A percentile compares a stretch with the other conserved stretches of the same genome.
phyloP scores from a whole-genome alignment of 139 green algal species.

The Picochlorum sp. region DNA sequence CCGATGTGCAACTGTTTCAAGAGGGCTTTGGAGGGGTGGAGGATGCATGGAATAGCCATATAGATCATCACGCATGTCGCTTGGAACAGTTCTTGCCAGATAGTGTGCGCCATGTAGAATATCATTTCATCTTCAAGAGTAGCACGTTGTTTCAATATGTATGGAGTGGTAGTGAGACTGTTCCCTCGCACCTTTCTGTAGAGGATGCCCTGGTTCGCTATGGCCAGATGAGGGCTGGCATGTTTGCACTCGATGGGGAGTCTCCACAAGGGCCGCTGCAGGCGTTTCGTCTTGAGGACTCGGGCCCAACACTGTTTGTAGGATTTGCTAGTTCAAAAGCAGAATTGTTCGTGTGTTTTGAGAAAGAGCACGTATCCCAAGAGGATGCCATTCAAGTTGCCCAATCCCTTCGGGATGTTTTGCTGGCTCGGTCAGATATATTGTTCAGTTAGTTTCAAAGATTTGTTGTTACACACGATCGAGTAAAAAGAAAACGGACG shows the following conservation, averaged over 20 bases:
- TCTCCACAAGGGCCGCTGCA: slow-evolving; percentile 14
- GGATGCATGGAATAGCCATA: too few relatives aligned
- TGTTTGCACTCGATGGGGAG: slow-evolving; percentile 18
- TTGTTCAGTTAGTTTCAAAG: too few relatives aligned
- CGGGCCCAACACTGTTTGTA: slow-evolving; percentile 12
- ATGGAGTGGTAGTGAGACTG: not conserved
- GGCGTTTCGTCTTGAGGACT: slow-evolving; percentile 18
- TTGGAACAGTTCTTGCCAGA: not conserved
- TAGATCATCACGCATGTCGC: not conserved
- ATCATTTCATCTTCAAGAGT: not conserved
- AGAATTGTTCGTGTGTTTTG: slow-evolving; percentile 23
- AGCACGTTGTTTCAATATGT: not conserved
- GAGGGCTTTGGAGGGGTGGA: too few relatives aligned
- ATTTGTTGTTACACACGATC: too few relatives aligned
- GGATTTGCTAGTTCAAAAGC: slow-evolving; percentile 2
- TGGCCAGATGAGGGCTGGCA: slow-evolving; percentile 24
- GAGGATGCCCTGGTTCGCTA: slow-evolving; percentile 16
- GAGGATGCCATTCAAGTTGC: slow-evolving; percentile 5
- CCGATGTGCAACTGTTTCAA: slow-evolving; percentile 1
- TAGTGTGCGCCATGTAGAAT: not conserved
- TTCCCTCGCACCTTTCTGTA: not conserved
- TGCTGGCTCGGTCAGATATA: too few relatives aligned
- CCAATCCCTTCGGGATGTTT: too few relatives aligned
- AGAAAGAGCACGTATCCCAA: slow-evolving; percentile 4
- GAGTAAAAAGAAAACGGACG: too few relatives aligned